phyloP scores from a whole-genome alignment of 2,329 filamentous ascomycete genomes.

The Fusarium dimerum region DNA sequence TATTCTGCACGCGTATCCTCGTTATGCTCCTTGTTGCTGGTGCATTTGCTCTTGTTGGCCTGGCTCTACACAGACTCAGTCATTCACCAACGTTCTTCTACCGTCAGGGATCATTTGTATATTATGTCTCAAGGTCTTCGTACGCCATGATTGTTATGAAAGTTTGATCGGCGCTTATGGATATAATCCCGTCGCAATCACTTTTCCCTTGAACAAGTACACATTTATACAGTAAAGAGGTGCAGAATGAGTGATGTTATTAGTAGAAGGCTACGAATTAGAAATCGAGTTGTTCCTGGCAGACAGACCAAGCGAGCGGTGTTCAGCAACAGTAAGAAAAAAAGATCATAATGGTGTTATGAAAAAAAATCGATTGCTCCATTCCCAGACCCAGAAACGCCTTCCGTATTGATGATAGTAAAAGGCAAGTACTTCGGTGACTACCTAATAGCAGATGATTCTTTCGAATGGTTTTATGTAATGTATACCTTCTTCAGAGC shows the following conservation, averaged over 20 bases:
- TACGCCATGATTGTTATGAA: too few relatives aligned
- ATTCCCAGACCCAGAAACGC: not conserved
- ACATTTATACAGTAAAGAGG: too few relatives aligned
- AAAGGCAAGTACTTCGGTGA: too few relatives aligned
- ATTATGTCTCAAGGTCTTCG: not conserved
- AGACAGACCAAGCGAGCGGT: too few relatives aligned
- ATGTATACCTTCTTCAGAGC: constrained; percentile 88
- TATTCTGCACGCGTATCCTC: not conserved
- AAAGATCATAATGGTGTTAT: not conserved
- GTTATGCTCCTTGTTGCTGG: not conserved
- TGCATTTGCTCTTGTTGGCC: not conserved
- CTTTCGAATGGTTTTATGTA: constrained; percentile 50
- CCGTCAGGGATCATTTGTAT: not conserved
- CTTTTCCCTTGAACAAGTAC: too few relatives aligned
- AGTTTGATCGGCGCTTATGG: too few relatives aligned
- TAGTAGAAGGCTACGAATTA: too few relatives aligned
- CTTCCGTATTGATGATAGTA: not conserved
- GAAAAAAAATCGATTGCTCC: not conserved
- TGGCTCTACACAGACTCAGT: not conserved
- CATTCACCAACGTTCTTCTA: not conserved
- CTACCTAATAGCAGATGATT: too few relatives aligned
- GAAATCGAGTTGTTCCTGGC: too few relatives aligned
- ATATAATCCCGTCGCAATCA: too few relatives aligned
- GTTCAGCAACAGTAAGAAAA: not conserved
- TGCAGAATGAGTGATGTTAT: too few relatives aligned